Base-by-base conservation (phyloP, 2,329 filamentous ascomycete genomes). In the Penicillium sp. region DNA sequence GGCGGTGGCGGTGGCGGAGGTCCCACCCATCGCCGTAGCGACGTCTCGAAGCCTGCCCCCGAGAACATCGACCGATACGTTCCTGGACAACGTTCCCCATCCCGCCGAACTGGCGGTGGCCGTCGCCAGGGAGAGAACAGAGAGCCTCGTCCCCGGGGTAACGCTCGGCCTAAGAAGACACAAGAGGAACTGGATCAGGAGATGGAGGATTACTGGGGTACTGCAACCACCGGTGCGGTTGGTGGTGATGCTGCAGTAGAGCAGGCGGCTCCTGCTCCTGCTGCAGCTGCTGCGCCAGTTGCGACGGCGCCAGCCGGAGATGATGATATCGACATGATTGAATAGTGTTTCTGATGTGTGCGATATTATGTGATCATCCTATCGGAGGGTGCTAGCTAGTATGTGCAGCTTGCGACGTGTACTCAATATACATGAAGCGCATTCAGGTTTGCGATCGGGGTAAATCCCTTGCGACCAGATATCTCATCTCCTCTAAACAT, bases 171-270 rank as follows among this genome's bases (percentile, higher is more conserved):
- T 2, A 90, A 88, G 78, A 97, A 96, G 85, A 97, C 93, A 0
- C 90, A 93, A 68, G 91, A 96, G 70, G 92, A 97, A 75, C 83
- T 97, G 46, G 93, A 97, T 75, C 92, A 91, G n/a, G 93, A 97
- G 79, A 97, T 97, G 93, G 92, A 90, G 31, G 92, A 97, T 73
- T 97, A 97, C 77, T 97, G 92, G 82, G 88, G 85, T 31, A 81
- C 80, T 29, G 76, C 77, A 44, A 76, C 70, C 52, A 73, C 70
- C 60, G 76, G 70, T 51, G 73, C 78, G 51, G 77, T 73, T 56
- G 76, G 70, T 60, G 76, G 70, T 51, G 73, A 78, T 52, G 77
- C 73, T 56, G 76, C 72, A n/a, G 79, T 76, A 41, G 79, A 74
- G 26, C 76, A 72, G 47, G 72, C 70, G 15, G 59, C 64, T 30